Evolutionary conservation across 345 rosid genomes (phyloP).

Genomic region (Salix brachista): DNA sequence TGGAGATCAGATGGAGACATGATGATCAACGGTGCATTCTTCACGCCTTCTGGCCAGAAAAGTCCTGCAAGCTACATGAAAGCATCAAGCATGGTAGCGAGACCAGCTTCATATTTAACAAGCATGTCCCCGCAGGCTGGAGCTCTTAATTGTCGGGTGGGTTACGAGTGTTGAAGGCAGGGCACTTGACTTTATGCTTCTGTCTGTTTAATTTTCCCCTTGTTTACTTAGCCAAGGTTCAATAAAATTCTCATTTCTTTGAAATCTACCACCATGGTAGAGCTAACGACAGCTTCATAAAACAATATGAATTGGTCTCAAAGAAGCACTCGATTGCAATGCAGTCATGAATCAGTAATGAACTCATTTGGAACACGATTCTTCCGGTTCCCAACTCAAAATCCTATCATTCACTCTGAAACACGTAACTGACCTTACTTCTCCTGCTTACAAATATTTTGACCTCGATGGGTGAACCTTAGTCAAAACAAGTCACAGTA

Average conservation of each 20-base stretch:
- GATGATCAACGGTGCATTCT: conserved; percentile 17
- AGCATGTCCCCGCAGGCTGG: conserved; percentile 7
- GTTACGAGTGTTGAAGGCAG: neutral
- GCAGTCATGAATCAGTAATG: conserved; percentile 10
- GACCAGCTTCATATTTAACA: conserved; percentile 13
- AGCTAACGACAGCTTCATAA: neutral
- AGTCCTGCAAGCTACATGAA: conserved; percentile 16
- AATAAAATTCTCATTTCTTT: neutral
- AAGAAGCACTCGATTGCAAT: neutral
- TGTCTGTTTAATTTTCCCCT: neutral
- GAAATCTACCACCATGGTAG: neutral
- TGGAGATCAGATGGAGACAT: conserved; percentile 25
- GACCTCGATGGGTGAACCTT: neutral
- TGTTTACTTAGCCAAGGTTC: neutral
- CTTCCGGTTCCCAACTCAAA: conserved; percentile 59
- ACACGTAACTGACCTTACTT: conserved; percentile 62
- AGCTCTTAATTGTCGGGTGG: conserved; percentile 8
- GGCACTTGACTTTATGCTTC: neutral
- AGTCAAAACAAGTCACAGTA: neutral
- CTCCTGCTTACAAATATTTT: conserved; percentile 29
- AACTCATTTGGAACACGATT: conserved; percentile 55
- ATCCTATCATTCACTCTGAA: conserved; percentile 58
- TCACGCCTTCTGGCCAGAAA: conserved; percentile 11
- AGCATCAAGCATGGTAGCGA: conserved; percentile 25
- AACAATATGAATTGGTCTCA: neutral